Percentiles rank a stretch among this genome's conserved stretches.
phyloP scores from a whole-genome alignment of 306 rosid species.

The Arachis stenosperma region DNA sequence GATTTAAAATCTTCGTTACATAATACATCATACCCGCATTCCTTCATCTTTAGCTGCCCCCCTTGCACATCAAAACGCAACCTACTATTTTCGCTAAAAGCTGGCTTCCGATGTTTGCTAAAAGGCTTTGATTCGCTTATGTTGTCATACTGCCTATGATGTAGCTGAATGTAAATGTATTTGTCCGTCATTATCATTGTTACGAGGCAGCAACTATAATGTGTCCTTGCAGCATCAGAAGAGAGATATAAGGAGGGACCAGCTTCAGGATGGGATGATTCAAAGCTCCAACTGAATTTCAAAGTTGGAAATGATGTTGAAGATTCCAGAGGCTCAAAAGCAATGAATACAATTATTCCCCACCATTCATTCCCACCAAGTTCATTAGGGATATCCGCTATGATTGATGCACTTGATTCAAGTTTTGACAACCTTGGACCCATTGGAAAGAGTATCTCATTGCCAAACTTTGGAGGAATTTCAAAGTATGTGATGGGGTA shows the following conservation, averaged over 20 bases:
- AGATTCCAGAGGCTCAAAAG: constrained; percentile 21
- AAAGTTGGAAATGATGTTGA: neutral
- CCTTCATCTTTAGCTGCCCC: neutral
- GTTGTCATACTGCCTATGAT: constrained; percentile 11
- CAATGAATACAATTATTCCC: constrained; percentile 26
- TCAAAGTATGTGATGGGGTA: constrained; percentile 25
- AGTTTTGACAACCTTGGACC: neutral
- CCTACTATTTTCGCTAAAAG: constrained; percentile 16
- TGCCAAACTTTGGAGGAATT: constrained; percentile 32
- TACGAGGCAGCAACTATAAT: constrained; percentile 12
- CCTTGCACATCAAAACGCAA: constrained; percentile 21
- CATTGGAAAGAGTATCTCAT: constrained; percentile 2
- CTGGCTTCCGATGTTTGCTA: constrained; percentile 31
- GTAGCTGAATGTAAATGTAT: constrained; percentile 15
- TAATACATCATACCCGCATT: constrained; percentile 1
- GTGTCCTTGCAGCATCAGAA: neutral
- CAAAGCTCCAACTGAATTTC: constrained; percentile 21
- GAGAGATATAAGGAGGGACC: constrained; percentile 25
- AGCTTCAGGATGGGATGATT: constrained; percentile 21
- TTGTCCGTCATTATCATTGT: constrained; percentile 29
- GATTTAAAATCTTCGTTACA: constrained; percentile 25
- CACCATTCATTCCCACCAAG: constrained; percentile 14
- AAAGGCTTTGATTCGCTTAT: constrained; percentile 14
- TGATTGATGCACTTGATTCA: constrained; percentile 31
- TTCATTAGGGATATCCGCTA: constrained; percentile 18